Evolutionary conservation across 2,329 filamentous ascomycete species (phyloP).

Genomic region (Laburnicola sp.): DNA sequence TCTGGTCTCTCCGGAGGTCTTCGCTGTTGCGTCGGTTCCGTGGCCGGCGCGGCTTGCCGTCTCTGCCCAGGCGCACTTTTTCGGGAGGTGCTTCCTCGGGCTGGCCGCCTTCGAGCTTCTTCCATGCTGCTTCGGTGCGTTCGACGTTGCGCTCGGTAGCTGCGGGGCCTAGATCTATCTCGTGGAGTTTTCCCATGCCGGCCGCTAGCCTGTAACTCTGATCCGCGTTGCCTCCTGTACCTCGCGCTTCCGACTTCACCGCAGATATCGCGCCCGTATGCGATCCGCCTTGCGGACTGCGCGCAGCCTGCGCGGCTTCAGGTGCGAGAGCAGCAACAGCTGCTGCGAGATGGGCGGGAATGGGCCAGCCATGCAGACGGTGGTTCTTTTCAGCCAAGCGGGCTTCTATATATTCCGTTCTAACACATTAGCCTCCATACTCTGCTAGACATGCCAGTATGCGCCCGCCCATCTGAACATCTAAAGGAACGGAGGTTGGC

Average conservation of each 20-base stretch:
- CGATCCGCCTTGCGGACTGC: background rate
- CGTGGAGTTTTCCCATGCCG: conserved; percentile 68
- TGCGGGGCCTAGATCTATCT: conserved; percentile 70
- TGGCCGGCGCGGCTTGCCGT: conserved; percentile 50
- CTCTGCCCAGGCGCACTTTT: conserved; percentile 52
- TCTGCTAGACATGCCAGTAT: background rate
- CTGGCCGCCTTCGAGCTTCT: conserved; percentile 54
- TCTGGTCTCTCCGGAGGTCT: conserved; percentile 67
- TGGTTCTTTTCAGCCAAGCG: conserved; percentile 65
- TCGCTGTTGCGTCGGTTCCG: conserved; percentile 67
- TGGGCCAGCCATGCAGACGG: conserved; percentile 39
- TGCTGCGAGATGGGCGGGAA: conserved; percentile 31
- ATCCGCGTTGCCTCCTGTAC: background rate
- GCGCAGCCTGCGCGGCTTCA: conserved; percentile 17
- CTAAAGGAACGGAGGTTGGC: background rate
- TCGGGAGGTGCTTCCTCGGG: conserved; percentile 42
- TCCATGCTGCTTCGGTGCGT: conserved; percentile 60
- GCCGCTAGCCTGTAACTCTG: conserved; percentile 52
- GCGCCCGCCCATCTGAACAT: background rate
- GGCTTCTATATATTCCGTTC: conserved; percentile 84
- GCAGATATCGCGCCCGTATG: background rate
- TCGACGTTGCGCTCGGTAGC: conserved; percentile 58
- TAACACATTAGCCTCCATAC: conserved; percentile 66
- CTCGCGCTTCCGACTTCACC: background rate
- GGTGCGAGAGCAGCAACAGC: conserved; percentile 28